Percentiles rank a stretch among this genome's conserved stretches.
Conservation (phyloP, 495 filamentous ascomycete species). For the Symbiotaphrina buchneri region DNA sequence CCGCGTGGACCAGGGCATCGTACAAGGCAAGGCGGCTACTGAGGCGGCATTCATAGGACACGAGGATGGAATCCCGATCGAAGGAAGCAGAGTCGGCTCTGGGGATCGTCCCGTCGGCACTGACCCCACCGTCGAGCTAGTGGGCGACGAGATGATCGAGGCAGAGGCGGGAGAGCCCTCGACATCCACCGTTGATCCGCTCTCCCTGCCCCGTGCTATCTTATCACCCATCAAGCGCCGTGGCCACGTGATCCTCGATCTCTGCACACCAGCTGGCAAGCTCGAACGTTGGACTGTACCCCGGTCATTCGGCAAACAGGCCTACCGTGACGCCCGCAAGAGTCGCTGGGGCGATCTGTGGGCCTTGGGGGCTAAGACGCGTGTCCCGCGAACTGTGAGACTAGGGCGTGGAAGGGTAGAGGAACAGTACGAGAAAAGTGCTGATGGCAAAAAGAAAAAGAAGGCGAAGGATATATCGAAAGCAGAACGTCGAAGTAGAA, state of each 20-base stretch:
- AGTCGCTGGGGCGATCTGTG: constrained; percentile 82
- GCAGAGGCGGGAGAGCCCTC: constrained; percentile 7
- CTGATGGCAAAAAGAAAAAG: too few species aligned
- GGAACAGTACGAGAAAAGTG: too few species aligned
- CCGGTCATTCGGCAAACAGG: constrained; percentile 50
- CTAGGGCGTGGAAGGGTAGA: too few species aligned
- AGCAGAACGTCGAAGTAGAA: too few species aligned
- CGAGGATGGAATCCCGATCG: constrained; percentile 6
- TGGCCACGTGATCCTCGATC: constrained; percentile 70
- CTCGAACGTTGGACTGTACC: constrained; percentile 94
- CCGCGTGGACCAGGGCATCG: constrained; percentile 7
- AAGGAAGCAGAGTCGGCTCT: neutral
- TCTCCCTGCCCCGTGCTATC: constrained; percentile 57
- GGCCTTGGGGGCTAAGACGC: constrained; percentile 85
- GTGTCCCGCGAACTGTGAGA: constrained; percentile 33
- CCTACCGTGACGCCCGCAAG: constrained; percentile 83
- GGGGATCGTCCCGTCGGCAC: neutral
- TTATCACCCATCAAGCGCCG: constrained; percentile 65
- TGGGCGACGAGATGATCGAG: neutral
- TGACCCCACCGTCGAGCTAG: too few species aligned
- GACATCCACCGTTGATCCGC: constrained; percentile 22
- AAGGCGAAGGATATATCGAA: too few species aligned
- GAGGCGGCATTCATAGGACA: constrained; percentile 17
- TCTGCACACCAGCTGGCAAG: constrained; percentile 67
- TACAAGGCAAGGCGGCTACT: constrained; percentile 14